Base-by-base conservation (phyloP, 1,284 basidiomycete genomes). In the Singerocomus rubriflavus region DNA sequence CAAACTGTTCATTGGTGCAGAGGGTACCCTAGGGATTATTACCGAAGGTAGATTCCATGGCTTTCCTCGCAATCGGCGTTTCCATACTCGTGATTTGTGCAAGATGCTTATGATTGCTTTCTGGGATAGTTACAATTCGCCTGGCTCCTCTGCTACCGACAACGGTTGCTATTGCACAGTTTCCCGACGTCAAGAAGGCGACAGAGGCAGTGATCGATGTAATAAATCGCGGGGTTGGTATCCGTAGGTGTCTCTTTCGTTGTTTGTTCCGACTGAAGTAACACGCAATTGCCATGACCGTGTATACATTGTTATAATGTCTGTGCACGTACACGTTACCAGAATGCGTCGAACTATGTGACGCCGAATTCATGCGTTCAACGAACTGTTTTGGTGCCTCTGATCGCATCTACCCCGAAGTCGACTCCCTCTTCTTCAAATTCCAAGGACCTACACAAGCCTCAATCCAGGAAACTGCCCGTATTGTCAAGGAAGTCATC, bases 1-100 rank as follows among this genome's bases (percentile, higher is more conserved):
- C 1, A 93, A 95, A 60, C 70, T 98, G 14, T 98, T 98, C 71
- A 89, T 97, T 46, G 94, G 95, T 16, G 91, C 93, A 0, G 95
- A 98, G 66, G 95, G 95, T 1, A 98, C 94, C 0, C 72, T 98
- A 25, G 95, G 95, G 0, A 91, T 98, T 48, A 80, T 98, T 31
- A 95, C 92, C 0, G 94, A 97, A 77, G 84, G 88, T 85, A 52
- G 17, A 65, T 46, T 37, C 11, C 8, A 6, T 32, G 6, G 44
- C 13, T 32, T n/a, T n/a, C 46, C 14, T 16, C 35, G 16, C n/a
- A 30, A 21, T 21, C 14, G 10, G 17, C 27, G 7, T 32, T 31
- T 26, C 29, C 27, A 34, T 41, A 3, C 11, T 16, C 25, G 29
- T 39, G 13, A 25, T 34, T 9, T 5, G 8, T 33, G 8, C 3